These are phyloP conservation scores for Suhomyces taliae DNA, from an alignment of 1,139 yeast genomes.

Conservation along the genomic window DNA sequence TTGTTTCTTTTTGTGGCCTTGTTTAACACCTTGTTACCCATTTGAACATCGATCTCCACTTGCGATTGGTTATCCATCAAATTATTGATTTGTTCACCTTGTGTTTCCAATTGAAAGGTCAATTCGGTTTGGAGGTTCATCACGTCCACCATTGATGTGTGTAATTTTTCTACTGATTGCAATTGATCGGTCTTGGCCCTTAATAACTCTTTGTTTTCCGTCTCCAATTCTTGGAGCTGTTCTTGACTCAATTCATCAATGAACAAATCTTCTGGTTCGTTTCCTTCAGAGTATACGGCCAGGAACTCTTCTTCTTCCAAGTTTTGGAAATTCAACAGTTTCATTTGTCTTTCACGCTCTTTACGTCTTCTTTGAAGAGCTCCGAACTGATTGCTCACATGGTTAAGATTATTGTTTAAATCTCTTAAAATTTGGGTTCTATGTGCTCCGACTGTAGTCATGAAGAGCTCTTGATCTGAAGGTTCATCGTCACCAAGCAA, in stretches of 20 bases:
- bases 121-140: slow-evolving; percentile 77
- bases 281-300: slow-evolving; percentile 16
- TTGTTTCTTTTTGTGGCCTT: slow-evolving; percentile 73
- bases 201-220: slow-evolving; percentile 71
- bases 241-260: slow-evolving; percentile 45
- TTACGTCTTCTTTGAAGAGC: slow-evolving; percentile 44
- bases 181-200: slow-evolving; percentile 64
- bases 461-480: slow-evolving; percentile 29
- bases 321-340: slow-evolving; percentile 44
- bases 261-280: slow-evolving; percentile 17
- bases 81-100: slow-evolving; percentile 68
- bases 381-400: slow-evolving; percentile 36
- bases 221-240: slow-evolving; percentile 66
- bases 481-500: slow-evolving; percentile 32
- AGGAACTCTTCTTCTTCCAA: slow-evolving; percentile 20
- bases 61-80: slow-evolving; percentile 71
- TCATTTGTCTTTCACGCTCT: slow-evolving; percentile 42
- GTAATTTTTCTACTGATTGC: slow-evolving; percentile 67
- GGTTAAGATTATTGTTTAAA: slow-evolving; percentile 35
- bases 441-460: slow-evolving; percentile 27
- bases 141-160: slow-evolving; percentile 76
- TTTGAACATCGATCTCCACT: slow-evolving; percentile 63
- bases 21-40: slow-evolving; percentile 73
- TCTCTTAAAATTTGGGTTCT: slow-evolving; percentile 43
- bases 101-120: slow-evolving; percentile 71